These are phyloP conservation scores for Teratosphaeria destructans DNA, from an alignment of 2,329 filamentous ascomycete genomes.

Conservation along the genomic window DNA sequence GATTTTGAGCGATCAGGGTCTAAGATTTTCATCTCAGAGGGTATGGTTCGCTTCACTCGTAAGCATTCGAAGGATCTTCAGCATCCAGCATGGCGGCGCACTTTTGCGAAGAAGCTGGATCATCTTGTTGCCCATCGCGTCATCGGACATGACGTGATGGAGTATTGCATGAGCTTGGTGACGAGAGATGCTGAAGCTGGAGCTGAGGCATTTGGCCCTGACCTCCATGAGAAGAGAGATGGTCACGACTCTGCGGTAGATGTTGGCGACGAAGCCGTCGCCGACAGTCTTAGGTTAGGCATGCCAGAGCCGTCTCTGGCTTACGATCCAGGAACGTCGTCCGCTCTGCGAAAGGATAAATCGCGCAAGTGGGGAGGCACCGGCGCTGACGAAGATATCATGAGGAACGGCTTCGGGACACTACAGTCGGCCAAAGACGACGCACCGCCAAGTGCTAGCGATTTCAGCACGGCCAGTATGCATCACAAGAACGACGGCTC, in stretches of 20 bases:
- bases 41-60: constrained; percentile 31
- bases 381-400: constrained; percentile 4
- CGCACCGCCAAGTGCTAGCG: not conserved
- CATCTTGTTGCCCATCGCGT: constrained; percentile 23
- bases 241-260: not conserved
- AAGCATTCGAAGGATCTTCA: constrained; percentile 15
- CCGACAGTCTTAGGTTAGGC: not conserved
- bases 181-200: not conserved
- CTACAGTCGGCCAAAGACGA: not conserved
- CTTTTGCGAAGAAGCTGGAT: constrained; percentile 25
- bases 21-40: constrained; percentile 26
- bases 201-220: not conserved
- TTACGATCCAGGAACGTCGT: not conserved
- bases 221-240: not conserved
- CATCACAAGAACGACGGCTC: not conserved
- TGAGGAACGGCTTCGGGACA: not conserved
- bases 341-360: constrained; percentile 1
- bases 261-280: not conserved
- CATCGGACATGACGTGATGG: constrained; percentile 17
- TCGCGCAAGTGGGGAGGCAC: constrained; percentile 2
- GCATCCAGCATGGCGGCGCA: constrained; percentile 13
- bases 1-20: constrained; percentile 26
- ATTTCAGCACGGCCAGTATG: not conserved
- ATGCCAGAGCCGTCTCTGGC: not conserved
- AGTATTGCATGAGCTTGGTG: constrained; percentile 8